A percentile compares a stretch with the other conserved stretches of the same genome.
Evolutionary conservation across 2,329 filamentous ascomycete genomes (phyloP).

Genomic region (Fulvia fulva): DNA sequence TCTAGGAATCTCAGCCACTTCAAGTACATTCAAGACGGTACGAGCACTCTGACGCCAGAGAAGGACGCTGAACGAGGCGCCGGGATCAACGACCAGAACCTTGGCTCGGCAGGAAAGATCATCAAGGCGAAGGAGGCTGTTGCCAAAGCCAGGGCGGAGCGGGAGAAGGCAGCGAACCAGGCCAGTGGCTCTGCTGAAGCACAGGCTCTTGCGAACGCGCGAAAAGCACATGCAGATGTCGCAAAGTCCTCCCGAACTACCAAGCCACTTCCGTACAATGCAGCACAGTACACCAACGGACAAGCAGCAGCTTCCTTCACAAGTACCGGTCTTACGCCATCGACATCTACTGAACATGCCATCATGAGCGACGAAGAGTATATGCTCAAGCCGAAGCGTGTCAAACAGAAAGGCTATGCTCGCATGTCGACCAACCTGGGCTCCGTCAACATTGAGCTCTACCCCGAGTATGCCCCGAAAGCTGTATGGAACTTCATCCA

Average conservation of each 20-base stretch:
- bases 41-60: slow-evolving; percentile 61
- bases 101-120: slow-evolving; percentile 79
- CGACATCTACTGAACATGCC: slow-evolving; percentile 82
- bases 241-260: slow-evolving; percentile 25
- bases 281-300: slow-evolving; percentile 85
- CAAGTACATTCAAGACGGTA: slow-evolving; percentile 82
- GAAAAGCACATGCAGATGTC: slow-evolving; percentile 46
- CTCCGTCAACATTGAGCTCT: slow-evolving; percentile 80
- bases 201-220: slow-evolving; percentile 52
- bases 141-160: slow-evolving; percentile 77
- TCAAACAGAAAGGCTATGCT: slow-evolving; percentile 88
- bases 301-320: slow-evolving; percentile 91
- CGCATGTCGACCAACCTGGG: slow-evolving; percentile 84
- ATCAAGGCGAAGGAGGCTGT: slow-evolving; percentile 88
- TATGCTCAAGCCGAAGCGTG: slow-evolving; percentile 84
- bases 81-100: slow-evolving; percentile 68
- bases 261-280: slow-evolving; percentile 65
- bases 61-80: slow-evolving; percentile 62
- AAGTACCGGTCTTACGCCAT: slow-evolving; percentile 86
- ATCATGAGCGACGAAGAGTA: slow-evolving; percentile 91
- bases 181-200: slow-evolving; percentile 18
- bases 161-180: slow-evolving; percentile 42
- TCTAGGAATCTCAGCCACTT: slow-evolving; percentile 80
- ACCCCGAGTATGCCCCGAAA: slow-evolving; percentile 84
- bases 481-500: slow-evolving; percentile 97